These are phyloP conservation scores for Allantophomopsis cytisporea DNA, from an alignment of 2,329 filamentous ascomycete genomes.

Conservation along the genomic window DNA sequence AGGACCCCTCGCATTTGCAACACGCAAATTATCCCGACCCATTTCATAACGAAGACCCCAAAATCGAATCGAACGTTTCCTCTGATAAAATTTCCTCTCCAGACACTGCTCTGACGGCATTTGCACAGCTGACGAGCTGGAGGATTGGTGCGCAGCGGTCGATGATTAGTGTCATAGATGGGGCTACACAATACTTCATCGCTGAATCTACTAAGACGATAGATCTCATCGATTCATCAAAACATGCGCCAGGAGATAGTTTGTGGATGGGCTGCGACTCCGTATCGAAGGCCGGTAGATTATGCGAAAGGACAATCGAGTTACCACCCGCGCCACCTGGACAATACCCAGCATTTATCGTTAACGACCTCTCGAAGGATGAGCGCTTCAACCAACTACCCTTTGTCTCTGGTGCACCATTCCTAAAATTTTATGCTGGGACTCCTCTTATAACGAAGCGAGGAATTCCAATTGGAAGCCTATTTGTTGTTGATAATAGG, in stretches of 20 bases:
- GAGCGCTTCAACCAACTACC: constrained; percentile 15
- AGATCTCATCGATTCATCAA: constrained; percentile 16
- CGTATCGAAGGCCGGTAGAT: constrained; percentile 14
- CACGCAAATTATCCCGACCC: constrained; percentile 2
- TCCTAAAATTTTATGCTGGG: constrained; percentile 16
- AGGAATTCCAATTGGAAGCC: constrained; percentile 37
- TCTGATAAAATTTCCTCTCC: constrained; percentile 19
- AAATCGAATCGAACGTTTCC: constrained; percentile 11
- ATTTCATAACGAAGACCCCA: constrained; percentile 2
- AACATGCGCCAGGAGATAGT: constrained; percentile 15
- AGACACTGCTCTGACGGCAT: constrained; percentile 29
- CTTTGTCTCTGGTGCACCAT: constrained; percentile 14
- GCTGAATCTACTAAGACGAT: constrained; percentile 34
- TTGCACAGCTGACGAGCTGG: constrained; percentile 34
- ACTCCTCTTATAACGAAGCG: constrained; percentile 18
- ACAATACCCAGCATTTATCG: constrained; percentile 16
- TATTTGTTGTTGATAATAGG: constrained; percentile 43
- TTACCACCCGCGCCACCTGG: constrained; percentile 6
- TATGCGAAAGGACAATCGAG: constrained; percentile 19
- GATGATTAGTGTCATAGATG: constrained; percentile 33
- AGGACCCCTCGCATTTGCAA: neutral
- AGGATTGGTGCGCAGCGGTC: constrained; percentile 30
- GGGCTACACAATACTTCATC: constrained; percentile 31
- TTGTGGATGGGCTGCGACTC: constrained; percentile 18
- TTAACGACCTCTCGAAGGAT: constrained; percentile 15